These are phyloP conservation scores for Globisporangium paroecandrum DNA, from an alignment of 352 stramenopile genomes.

Conservation along the genomic window DNA sequence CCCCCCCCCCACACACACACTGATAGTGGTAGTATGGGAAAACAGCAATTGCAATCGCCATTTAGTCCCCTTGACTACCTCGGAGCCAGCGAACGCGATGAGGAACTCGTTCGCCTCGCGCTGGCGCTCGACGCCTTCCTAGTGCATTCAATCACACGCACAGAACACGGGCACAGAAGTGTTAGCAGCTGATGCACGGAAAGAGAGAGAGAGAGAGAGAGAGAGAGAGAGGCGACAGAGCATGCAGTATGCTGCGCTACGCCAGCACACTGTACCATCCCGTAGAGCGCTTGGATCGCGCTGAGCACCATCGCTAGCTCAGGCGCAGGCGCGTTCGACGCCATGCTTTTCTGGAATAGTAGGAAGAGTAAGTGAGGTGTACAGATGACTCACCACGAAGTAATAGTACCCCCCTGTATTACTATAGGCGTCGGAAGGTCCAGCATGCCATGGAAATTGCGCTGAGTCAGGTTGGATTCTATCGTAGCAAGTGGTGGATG, in stretches of 20 bases:
- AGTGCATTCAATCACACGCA: neutral
- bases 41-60: neutral
- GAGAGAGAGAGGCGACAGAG: too few relatives aligned
- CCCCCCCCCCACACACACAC: too few relatives aligned
- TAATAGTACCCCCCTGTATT: neutral
- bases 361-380: neutral
- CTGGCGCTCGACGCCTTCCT: constrained; percentile 61
- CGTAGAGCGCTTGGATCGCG: constrained; percentile 61
- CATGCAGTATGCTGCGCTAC: too few relatives aligned
- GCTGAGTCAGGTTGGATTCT: too few relatives aligned
- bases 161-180: too few relatives aligned
- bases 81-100: constrained; percentile 43
- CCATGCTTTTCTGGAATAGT: constrained; percentile 1
- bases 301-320: constrained; percentile 42
- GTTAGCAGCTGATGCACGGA: too few relatives aligned
- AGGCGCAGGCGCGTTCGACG: neutral
- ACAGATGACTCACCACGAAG: neutral
- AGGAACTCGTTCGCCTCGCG: constrained; percentile 71
- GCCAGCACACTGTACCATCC: constrained; percentile 33
- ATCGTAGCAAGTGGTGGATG: too few relatives aligned
- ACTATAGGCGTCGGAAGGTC: too few relatives aligned
- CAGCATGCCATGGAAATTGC: too few relatives aligned
- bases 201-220: too few relatives aligned
- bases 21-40: neutral
- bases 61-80: constrained; percentile 20